Percentiles rank a stretch among this genome's conserved stretches.
Evolutionary conservation across 768 basidiomycete genomes (phyloP).

Genomic region (Leccinum variicolor): DNA sequence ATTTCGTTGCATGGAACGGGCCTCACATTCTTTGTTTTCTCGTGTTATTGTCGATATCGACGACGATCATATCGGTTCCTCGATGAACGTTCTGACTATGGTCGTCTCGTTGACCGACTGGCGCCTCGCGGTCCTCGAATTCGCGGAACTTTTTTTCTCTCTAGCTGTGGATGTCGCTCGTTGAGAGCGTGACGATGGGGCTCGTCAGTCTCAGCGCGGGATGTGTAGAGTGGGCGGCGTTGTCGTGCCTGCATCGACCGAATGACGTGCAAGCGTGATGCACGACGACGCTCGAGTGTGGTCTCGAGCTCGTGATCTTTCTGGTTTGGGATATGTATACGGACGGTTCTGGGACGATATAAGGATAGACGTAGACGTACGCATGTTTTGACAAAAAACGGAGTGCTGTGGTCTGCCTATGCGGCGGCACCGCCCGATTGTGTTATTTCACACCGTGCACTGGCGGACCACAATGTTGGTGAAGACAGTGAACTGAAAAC

Average conservation of each 20-base stretch:
- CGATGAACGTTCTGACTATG: conserved; percentile 41
- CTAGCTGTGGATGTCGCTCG: conserved; percentile 1
- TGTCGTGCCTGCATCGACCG: neutral
- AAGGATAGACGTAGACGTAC: too few species aligned
- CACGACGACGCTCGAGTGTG: neutral
- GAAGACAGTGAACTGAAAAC: too few species aligned
- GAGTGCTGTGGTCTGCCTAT: too few species aligned
- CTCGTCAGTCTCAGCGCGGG: neutral
- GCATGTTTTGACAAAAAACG: too few species aligned
- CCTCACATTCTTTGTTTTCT: neutral
- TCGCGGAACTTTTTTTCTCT: too few species aligned
- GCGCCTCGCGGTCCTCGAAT: too few species aligned
- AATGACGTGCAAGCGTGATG: neutral
- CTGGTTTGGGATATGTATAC: neutral
- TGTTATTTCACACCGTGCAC: too few species aligned
- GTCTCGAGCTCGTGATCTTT: neutral
- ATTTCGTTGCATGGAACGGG: neutral
- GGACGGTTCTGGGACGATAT: too few species aligned
- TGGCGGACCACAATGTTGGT: too few species aligned
- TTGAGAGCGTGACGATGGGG: neutral
- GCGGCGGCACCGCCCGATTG: too few species aligned
- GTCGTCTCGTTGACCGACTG: conserved; percentile 9
- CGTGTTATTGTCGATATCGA: neutral
- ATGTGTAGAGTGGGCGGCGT: neutral
- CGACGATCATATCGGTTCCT: conserved; percentile 37